Conservation (phyloP, 805 yeast species). For the Maudiozyma turicensis region DNA sequence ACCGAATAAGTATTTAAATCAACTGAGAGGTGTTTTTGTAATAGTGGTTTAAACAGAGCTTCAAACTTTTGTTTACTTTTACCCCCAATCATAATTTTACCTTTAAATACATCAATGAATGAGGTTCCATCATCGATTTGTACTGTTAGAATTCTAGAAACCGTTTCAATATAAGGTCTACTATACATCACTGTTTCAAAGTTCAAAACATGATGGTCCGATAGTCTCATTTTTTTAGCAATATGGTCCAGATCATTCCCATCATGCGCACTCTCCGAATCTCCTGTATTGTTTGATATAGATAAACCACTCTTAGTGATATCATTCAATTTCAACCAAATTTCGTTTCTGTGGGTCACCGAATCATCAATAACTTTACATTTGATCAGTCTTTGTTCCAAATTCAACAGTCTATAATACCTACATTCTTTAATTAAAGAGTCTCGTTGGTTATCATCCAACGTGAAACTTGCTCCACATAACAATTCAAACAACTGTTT, state of each 20-base stretch:
- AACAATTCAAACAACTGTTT: constrained; percentile 45
- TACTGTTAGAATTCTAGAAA: neutral
- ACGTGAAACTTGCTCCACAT: constrained; percentile 42
- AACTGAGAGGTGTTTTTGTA: neutral
- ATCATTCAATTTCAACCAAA: constrained; percentile 42
- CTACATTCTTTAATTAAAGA: constrained; percentile 58
- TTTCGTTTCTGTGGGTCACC: constrained; percentile 42
- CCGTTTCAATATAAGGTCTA: neutral
- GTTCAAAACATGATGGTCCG: too few species aligned
- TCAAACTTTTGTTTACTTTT: neutral
- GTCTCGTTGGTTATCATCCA: constrained; percentile 48
- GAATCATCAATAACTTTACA: constrained; percentile 45
- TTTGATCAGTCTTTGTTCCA: constrained; percentile 62
- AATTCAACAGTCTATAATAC: constrained; percentile 64
- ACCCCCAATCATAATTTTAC: neutral
- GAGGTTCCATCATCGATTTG: neutral
- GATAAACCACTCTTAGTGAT: constrained; percentile 33
- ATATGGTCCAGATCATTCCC: neutral
- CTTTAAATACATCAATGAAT: neutral
- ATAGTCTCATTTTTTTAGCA: neutral
- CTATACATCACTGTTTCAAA: neutral
- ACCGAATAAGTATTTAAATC: neutral
- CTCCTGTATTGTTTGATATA: neutral
- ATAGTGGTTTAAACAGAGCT: neutral
- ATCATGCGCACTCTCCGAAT: neutral